These are phyloP conservation scores for Penicillium lividum DNA, from an alignment of 495 filamentous ascomycete species.

Conservation along the genomic window DNA sequence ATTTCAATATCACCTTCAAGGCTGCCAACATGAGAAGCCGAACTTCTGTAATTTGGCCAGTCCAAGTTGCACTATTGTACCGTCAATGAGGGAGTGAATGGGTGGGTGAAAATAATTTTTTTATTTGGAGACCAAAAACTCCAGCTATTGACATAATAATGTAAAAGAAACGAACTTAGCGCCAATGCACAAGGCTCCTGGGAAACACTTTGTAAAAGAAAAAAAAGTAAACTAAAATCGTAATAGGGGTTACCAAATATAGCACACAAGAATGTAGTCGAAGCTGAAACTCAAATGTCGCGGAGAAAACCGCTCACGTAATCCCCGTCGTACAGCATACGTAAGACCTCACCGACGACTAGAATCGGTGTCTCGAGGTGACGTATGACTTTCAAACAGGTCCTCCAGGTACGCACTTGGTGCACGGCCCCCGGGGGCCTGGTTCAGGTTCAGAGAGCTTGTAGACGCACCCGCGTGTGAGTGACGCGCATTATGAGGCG, in stretches of 20 bases:
- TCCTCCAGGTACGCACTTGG: slow-evolving; percentile 94
- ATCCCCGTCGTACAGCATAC: slow-evolving; percentile 14
- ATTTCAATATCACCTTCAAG: too few relatives aligned
- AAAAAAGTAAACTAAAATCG: background rate
- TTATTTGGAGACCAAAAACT: background rate
- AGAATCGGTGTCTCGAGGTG: slow-evolving; percentile 20
- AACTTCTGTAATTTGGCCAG: background rate
- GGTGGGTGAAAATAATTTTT: background rate
- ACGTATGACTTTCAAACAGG: slow-evolving; percentile 71
- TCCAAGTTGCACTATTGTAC: too few relatives aligned
- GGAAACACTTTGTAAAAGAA: background rate
- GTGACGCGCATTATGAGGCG: slow-evolving; percentile 33
- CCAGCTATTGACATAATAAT: slow-evolving; percentile 7
- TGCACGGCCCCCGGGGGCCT: slow-evolving; percentile 69
- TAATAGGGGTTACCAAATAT: slow-evolving; percentile 5
- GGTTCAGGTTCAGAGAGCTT: slow-evolving; percentile 68
- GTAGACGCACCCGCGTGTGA: slow-evolving; percentile 54
- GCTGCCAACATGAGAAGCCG: too few relatives aligned
- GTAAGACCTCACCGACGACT: slow-evolving; percentile 13
- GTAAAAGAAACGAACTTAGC: background rate
- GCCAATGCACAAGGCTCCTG: background rate
- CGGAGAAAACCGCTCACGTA: slow-evolving; percentile 3
- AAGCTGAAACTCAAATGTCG: background rate
- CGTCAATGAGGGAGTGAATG: background rate
- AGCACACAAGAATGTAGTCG: slow-evolving; percentile 2